phyloP scores from a whole-genome alignment of 1,284 basidiomycete genomes.

The Calocybe gambosa region DNA sequence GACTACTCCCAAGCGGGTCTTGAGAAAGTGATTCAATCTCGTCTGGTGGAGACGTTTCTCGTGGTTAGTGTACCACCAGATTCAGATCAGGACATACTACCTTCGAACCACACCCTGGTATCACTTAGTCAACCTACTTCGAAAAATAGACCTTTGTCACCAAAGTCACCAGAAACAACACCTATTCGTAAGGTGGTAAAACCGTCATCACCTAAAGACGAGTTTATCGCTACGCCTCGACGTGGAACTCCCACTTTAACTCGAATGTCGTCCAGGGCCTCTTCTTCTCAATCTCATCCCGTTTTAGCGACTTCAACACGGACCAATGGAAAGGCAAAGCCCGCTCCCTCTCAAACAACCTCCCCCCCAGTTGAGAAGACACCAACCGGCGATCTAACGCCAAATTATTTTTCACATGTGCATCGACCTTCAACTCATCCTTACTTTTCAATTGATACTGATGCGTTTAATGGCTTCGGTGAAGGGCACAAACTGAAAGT shows the following conservation, averaged over 20 bases:
- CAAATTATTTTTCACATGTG: conserved; percentile 65
- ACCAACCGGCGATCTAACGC: conserved; percentile 21
- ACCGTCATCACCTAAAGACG: conserved; percentile 14
- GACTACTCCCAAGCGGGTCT: conserved; percentile 62
- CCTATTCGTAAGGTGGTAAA: conserved; percentile 12
- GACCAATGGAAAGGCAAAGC: conserved; percentile 13
- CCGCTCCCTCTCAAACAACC: conserved; percentile 4
- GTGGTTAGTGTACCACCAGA: conserved; percentile 39
- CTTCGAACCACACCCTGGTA: conserved; percentile 8
- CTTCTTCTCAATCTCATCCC: conserved; percentile 15
- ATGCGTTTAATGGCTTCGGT: conserved; percentile 36
- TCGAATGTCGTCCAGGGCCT: conserved; percentile 5
- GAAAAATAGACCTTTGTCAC: conserved; percentile 6
- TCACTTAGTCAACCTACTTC: conserved; percentile 2
- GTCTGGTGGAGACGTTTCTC: conserved; percentile 76
- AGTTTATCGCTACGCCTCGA: conserved; percentile 7
- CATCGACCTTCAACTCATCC: conserved; percentile 76
- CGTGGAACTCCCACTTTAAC: conserved; percentile 9
- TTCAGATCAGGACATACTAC: conserved; percentile 6
- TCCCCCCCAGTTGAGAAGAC: conserved; percentile 9
- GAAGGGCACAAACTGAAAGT: conserved; percentile 47
- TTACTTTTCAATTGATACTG: conserved; percentile 52
- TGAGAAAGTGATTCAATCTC: conserved; percentile 64
- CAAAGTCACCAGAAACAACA: conserved; percentile 9
- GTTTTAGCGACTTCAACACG: conserved; percentile 12